These are phyloP conservation scores for Plenodomus tracheiphilus DNA, from an alignment of 2,329 filamentous ascomycete genomes.

Conservation along the genomic window DNA sequence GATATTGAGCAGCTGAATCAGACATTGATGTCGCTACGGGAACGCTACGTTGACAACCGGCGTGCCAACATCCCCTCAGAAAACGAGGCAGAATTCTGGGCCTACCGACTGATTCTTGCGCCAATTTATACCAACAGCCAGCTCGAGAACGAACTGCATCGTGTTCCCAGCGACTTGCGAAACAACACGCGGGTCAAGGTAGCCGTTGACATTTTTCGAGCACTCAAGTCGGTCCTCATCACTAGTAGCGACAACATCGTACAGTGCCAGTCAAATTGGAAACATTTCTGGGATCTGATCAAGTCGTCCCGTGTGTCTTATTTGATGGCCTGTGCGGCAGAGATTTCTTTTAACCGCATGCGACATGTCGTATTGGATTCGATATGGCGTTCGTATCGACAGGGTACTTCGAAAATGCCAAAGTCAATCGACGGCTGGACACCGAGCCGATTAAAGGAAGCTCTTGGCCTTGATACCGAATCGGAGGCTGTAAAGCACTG, in stretches of 20 bases:
- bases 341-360: slow-evolving; percentile 64
- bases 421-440: slow-evolving; percentile 56
- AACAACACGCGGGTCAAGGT: slow-evolving; percentile 57
- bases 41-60: slow-evolving; percentile 49
- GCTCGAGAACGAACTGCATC: slow-evolving; percentile 61
- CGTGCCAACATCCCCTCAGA: slow-evolving; percentile 52
- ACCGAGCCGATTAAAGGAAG: slow-evolving; percentile 53
- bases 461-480: slow-evolving; percentile 60
- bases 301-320: slow-evolving; percentile 61
- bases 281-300: slow-evolving; percentile 61
- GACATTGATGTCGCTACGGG: slow-evolving; percentile 63
- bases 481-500: slow-evolving; percentile 59
- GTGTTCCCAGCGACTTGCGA: slow-evolving; percentile 56
- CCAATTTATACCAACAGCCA: slow-evolving; percentile 51
- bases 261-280: slow-evolving; percentile 62
- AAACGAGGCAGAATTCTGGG: slow-evolving; percentile 66
- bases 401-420: slow-evolving; percentile 51
- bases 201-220: slow-evolving; percentile 61
- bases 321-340: slow-evolving; percentile 66
- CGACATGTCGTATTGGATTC: slow-evolving; percentile 60
- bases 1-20: slow-evolving; percentile 67
- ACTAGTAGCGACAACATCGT: slow-evolving; percentile 55
- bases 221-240: slow-evolving; percentile 57
- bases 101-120: slow-evolving; percentile 60
- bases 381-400: slow-evolving; percentile 58